Base-by-base conservation (phyloP, 257 asterid species). In the Nicotiana tabacum region DNA sequence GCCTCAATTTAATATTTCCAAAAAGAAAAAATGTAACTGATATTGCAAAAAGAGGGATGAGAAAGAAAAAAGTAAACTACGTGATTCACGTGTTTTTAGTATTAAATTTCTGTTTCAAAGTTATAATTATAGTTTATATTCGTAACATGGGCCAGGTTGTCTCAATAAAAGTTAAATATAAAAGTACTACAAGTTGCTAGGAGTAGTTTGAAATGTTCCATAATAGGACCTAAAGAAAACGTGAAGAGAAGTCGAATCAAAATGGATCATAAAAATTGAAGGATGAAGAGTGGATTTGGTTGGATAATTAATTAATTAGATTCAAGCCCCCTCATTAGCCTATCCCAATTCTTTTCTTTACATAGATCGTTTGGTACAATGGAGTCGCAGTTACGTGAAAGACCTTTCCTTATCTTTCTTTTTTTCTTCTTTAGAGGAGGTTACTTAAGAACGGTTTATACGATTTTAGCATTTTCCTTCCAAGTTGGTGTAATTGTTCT, bases 131-230 rank as follows among this genome's bases (percentile, higher is more conserved):
- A 74, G 39, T 27, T 46, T 24, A 24, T 46, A 24, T 58, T 74
- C 16, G 9, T 48, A 74, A 13, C 79, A 74, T 74, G 80, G 13
- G 62, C 62, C 62, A 48, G 62, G 39, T 74, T 74, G 80, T 74
- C 80, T 24, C 13, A 12, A 27, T 48, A 24, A 13, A 17, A 0
- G 10, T 24, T 72, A 21, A 24, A 70, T 43, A 70, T 24, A 70
- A 72, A 5, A 70, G 21, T 46, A 72, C 24, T 21, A 72, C 6
- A 24, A 48, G 39, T 30, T 74, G 64, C 16, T 48, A 72, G 8
- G 21, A 72, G 37, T 46, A 72, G 43, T 16, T 48, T 74, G 10
- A 43, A 43, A 46, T 57, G 78, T 72, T 72, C 21, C 80, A 51
- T 48, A 74, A 51, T 27, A 48, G 16, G 64, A 27, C 39, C 27